These are phyloP conservation scores for Ceratocystis smalleyi DNA, from an alignment of 2,329 filamentous ascomycete species.

Conservation along the genomic window DNA sequence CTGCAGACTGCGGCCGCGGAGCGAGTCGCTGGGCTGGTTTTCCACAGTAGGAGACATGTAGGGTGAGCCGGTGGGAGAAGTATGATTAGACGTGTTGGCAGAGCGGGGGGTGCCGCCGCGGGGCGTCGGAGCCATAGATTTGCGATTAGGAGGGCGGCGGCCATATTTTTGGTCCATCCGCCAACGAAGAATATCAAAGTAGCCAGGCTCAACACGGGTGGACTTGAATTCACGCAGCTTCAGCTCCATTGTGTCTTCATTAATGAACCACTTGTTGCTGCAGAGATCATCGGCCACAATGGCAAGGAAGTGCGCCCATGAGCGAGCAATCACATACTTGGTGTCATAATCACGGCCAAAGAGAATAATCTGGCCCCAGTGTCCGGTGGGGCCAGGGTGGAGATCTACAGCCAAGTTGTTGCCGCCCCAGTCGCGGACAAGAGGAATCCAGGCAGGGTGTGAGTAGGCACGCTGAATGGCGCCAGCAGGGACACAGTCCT, in stretches of 20 bases:
- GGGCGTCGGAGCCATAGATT: slow-evolving; percentile 32
- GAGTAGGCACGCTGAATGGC: slow-evolving; percentile 85
- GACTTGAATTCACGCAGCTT: slow-evolving; percentile 87
- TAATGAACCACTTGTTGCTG: slow-evolving; percentile 80
- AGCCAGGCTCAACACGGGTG: slow-evolving; percentile 75
- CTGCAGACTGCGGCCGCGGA: slow-evolving; percentile 56
- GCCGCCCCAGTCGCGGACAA: slow-evolving; percentile 95
- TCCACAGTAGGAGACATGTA: slow-evolving; percentile 51
- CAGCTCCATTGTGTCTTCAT: slow-evolving; percentile 81
- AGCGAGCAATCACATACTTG: slow-evolving; percentile 89
- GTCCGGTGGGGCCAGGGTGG: slow-evolving; percentile 73
- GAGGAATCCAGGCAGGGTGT: slow-evolving; percentile 86
- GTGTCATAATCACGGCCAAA: slow-evolving; percentile 97
- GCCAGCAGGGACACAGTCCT: slow-evolving; percentile 75
- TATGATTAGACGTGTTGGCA: slow-evolving; percentile 24
- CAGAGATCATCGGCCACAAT: slow-evolving; percentile 77
- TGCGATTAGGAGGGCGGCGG: slow-evolving; percentile 41
- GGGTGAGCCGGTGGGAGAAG: slow-evolving; percentile 33
- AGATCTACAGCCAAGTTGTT: slow-evolving; percentile 93
- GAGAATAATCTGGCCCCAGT: slow-evolving; percentile 92
- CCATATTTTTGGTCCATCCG: slow-evolving; percentile 91
- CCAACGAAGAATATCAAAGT: slow-evolving; percentile 91
- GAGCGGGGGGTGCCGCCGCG: slow-evolving; percentile 20
- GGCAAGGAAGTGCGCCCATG: slow-evolving; percentile 78
- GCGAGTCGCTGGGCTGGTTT: slow-evolving; percentile 31